Evolutionary conservation across 371 early-diverging fungal species (phyloP).

Genomic region (Mucor circinelloides): DNA sequence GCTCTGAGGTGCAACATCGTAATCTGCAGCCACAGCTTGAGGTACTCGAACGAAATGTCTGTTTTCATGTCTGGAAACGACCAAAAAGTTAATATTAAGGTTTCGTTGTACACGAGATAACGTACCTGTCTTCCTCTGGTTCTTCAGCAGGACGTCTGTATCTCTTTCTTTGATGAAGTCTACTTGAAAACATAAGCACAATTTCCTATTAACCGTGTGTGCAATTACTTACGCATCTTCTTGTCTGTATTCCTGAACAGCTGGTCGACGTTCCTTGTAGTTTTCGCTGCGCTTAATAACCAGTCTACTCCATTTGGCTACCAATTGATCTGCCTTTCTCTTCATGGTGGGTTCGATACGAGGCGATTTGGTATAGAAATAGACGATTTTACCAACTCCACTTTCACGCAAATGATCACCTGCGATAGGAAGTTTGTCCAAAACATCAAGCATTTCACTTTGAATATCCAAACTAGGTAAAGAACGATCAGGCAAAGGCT

Average conservation of each 20-base stretch:
- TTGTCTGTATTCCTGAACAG: conserved; percentile 37
- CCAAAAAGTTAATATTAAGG: neutral
- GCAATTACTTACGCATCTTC: conserved; percentile 39
- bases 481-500: conserved; percentile 94
- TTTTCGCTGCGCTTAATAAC: conserved; percentile 80
- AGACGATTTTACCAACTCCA: conserved; percentile 90
- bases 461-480: conserved; percentile 95
- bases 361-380: conserved; percentile 93
- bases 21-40: conserved; percentile 52
- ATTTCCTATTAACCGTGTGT: neutral
- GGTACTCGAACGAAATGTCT: conserved; percentile 45
- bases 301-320: conserved; percentile 87
- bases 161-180: conserved; percentile 33
- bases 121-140: conserved; percentile 34
- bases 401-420: conserved; percentile 89
- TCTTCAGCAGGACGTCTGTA: conserved; percentile 29
- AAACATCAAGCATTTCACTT: conserved; percentile 74
- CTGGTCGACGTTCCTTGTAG: conserved; percentile 69
- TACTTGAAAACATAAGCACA: conserved; percentile 5
- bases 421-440: conserved; percentile 81
- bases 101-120: neutral
- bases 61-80: neutral
- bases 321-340: conserved; percentile 81
- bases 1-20: conserved; percentile 55
- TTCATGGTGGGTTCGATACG: conserved; percentile 76